A percentile compares a stretch with the other conserved stretches of the same genome.
Conservation (phyloP, 2,329 filamentous ascomycete species). For the Ramichloridium luteum region DNA sequence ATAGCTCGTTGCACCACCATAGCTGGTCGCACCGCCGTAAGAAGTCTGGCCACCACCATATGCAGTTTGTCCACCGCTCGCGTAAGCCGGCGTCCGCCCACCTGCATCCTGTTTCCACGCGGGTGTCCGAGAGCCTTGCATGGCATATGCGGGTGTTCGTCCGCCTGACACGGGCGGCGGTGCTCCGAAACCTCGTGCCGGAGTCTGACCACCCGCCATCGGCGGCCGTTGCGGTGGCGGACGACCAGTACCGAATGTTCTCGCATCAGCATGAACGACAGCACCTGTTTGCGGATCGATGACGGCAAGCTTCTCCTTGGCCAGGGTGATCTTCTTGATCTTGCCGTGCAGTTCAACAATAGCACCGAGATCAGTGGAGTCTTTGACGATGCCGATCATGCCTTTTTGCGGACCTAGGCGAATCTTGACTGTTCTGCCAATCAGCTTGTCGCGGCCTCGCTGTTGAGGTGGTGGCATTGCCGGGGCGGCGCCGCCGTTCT, state of each 20-base stretch:
- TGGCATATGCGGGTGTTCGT: conserved; percentile 53
- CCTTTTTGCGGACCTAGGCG: conserved; percentile 84
- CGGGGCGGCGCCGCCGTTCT: conserved; percentile 40
- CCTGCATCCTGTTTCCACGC: conserved; percentile 44
- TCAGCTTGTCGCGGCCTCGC: conserved; percentile 66
- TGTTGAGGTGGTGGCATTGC: conserved; percentile 56
- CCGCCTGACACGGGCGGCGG: conserved; percentile 49
- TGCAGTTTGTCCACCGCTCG: conserved; percentile 30
- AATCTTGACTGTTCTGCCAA: conserved; percentile 86
- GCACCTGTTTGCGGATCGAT: conserved; percentile 70
- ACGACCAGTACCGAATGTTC: conserved; percentile 11
- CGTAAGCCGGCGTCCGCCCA: conserved; percentile 34
- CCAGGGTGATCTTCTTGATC: conserved; percentile 77
- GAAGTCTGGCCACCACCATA: conserved; percentile 34
- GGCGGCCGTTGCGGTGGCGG: conserved; percentile 9
- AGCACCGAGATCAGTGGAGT: conserved; percentile 74
- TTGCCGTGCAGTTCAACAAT: conserved; percentile 91
- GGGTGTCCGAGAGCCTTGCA: conserved; percentile 44
- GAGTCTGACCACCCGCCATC: conserved; percentile 45
- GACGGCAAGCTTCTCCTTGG: conserved; percentile 69
- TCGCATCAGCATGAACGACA: conserved; percentile 53
- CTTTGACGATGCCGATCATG: conserved; percentile 86
- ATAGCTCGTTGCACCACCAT: conserved; percentile 42
- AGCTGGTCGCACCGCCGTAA: conserved; percentile 49
- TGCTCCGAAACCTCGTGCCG: conserved; percentile 43